Base-by-base conservation (phyloP, 371 early-diverging fungal genomes). In the Rhizopus sp. region DNA sequence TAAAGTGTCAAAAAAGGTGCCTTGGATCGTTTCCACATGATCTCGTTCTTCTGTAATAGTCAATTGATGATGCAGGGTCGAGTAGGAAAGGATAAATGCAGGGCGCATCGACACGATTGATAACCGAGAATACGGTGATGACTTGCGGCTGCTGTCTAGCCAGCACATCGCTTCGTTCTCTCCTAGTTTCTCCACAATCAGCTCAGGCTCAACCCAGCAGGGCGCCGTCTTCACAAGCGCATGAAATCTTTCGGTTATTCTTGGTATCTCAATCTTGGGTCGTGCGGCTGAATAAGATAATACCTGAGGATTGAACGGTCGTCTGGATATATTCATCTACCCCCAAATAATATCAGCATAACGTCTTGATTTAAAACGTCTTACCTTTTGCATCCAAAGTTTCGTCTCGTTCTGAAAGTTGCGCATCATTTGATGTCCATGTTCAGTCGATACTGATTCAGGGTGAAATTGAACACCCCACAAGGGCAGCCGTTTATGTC, bases 401-500 rank as follows among this genome's bases (percentile, higher is more conserved):
- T 33, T 34, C 0, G 91, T 76, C 50, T 90, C 68, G 1, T 50
- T 34, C 42, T 75, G 66, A 72, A 97, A 96, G 72, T 95, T 97
- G 9, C 50, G 12, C 40, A 94, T 66, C 70, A 97, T 75, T 10
- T 62, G 66, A 9, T 59, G 47, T 3, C 97, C 97, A 61, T 83
- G 65, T 58, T 92, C 89, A 0, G 95, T 90, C 33, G 91, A 90
- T 9, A 97, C 89, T 6, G 95, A 94, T 74, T 98, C 98, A 6
- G 98, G 98, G 69, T 98, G 98, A 64, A 95, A 97, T 63, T 98
- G 97, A 31, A 98, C 95, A 7, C 95, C 94, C 81, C 88, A 94
- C 7, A 94, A 66, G 13, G 95, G 95, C 15, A 78, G 62, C 1
- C 50, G 40, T 29, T 50, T 70, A 70, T 95, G 96, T 40, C 83